A percentile compares a stretch with the other conserved stretches of the same genome.
phyloP scores from a whole-genome alignment of 2,329 filamentous ascomycete genomes.

The Colletotrichum trifolii region DNA sequence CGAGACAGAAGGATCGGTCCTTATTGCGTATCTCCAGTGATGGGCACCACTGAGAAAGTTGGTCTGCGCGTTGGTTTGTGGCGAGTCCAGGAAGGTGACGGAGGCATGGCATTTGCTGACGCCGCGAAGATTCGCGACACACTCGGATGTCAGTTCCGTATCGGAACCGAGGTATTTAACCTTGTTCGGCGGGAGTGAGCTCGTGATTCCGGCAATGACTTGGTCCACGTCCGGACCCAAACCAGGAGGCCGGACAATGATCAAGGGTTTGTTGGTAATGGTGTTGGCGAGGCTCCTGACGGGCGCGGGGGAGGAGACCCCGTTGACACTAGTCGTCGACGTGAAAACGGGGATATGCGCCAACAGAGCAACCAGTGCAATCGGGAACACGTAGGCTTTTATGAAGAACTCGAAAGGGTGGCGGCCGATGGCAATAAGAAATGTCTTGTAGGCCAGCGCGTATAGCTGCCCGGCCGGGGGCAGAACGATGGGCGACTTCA shows the following conservation, averaged over 20 bases:
- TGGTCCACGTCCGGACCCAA: background rate
- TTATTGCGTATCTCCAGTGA: constrained; percentile 45
- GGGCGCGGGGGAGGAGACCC: background rate
- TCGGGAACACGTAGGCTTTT: background rate
- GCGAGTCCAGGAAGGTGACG: constrained; percentile 45
- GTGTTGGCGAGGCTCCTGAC: constrained; percentile 14
- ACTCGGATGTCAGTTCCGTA: constrained; percentile 35
- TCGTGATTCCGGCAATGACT: background rate
- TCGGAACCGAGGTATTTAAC: constrained; percentile 35
- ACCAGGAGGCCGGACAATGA: constrained; percentile 30
- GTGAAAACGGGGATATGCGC: constrained; percentile 3
- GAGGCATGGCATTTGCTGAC: constrained; percentile 44
- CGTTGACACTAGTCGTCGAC: background rate
- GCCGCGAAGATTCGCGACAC: constrained; percentile 42
- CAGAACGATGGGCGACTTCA: background rate
- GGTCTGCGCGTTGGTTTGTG: constrained; percentile 39
- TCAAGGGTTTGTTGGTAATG: constrained; percentile 39
- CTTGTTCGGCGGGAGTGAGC: background rate
- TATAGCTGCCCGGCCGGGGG: background rate
- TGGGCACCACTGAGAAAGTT: constrained; percentile 27
- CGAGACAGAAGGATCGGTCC: constrained; percentile 38
- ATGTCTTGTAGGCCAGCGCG: background rate
- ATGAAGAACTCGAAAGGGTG: background rate
- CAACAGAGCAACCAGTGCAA: background rate
- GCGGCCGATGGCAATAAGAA: background rate